Conservation (phyloP, 2,329 filamentous ascomycete genomes). For the Falciphora oryzae region DNA sequence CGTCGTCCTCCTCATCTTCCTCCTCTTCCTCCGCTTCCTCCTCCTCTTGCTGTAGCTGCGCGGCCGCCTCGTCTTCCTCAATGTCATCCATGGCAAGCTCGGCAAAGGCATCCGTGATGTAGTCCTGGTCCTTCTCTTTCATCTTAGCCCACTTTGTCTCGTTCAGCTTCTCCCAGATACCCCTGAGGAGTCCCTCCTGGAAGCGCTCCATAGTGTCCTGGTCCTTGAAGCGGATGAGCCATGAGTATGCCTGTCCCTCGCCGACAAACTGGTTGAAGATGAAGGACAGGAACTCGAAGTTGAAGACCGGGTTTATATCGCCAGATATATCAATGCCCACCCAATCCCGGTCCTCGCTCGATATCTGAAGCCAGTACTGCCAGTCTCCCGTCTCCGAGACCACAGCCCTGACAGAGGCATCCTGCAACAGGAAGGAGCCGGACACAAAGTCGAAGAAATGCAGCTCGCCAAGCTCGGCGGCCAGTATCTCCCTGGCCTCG, state of each 20-base stretch:
- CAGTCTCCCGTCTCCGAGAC: constrained; percentile 85
- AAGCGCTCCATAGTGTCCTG: constrained; percentile 76
- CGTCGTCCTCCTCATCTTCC: constrained; percentile 53
- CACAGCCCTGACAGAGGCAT: constrained; percentile 65
- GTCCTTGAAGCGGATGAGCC: constrained; percentile 88
- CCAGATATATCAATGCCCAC: constrained; percentile 78
- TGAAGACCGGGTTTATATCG: constrained; percentile 97
- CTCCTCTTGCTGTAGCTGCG: constrained; percentile 20
- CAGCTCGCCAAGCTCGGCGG: constrained; percentile 73
- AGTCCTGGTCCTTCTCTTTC: constrained; percentile 88
- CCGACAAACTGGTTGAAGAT: constrained; percentile 96
- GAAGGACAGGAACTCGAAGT: constrained; percentile 97
- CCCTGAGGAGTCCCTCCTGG: constrained; percentile 90
- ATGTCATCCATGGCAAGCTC: constrained; percentile 88
- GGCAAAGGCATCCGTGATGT: constrained; percentile 91
- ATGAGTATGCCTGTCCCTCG: constrained; percentile 88
- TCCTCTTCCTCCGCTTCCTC: constrained; percentile 46
- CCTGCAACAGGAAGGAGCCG: constrained; percentile 78
- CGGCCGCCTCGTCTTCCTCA: constrained; percentile 38
- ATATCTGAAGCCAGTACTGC: constrained; percentile 93
- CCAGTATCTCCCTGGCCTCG: constrained; percentile 64
- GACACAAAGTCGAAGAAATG: constrained; percentile 90
- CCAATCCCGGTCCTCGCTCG: constrained; percentile 71
- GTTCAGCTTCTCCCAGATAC: constrained; percentile 94
- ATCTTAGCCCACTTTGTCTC: constrained; percentile 90